Evolutionary conservation across 768 basidiomycete genomes (phyloP).

Genomic region (Kwoniella sp.): DNA sequence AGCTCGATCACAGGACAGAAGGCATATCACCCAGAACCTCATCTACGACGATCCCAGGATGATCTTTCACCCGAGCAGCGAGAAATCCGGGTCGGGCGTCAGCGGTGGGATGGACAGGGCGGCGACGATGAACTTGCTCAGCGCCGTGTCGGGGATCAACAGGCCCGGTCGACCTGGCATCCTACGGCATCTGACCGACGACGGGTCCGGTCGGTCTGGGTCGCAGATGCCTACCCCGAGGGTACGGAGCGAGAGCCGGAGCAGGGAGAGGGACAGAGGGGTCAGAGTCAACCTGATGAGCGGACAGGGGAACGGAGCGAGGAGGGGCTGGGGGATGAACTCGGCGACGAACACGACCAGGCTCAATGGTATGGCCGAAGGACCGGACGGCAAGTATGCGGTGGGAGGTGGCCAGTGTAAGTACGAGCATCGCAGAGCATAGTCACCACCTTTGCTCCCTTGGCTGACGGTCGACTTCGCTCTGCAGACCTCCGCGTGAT

Average conservation of each 20-base stretch:
- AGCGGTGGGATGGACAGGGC: no score
- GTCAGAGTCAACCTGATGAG: slow-evolving; percentile 26
- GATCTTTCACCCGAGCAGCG: slow-evolving; percentile 14
- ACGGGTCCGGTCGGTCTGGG: slow-evolving; percentile 12
- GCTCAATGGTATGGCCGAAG: slow-evolving; percentile 38
- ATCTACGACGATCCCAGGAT: slow-evolving; percentile 37
- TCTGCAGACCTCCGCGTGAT: slow-evolving; percentile 36
- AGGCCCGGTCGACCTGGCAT: slow-evolving; percentile 23
- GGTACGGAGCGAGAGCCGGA: slow-evolving; percentile 5
- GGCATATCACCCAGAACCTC: slow-evolving; percentile 12
- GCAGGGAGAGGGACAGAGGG: slow-evolving; percentile 18
- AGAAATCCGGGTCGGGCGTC: no score
- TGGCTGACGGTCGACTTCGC: background rate
- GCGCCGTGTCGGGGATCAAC: slow-evolving; percentile 6
- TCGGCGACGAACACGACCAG: slow-evolving; percentile 11
- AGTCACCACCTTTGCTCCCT: no score
- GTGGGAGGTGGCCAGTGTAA: slow-evolving; percentile 44
- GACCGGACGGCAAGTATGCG: slow-evolving; percentile 38
- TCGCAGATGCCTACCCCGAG: slow-evolving; percentile 12
- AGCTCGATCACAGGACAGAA: background rate
- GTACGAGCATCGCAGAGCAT: background rate
- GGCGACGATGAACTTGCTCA: no score
- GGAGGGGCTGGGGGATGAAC: slow-evolving; percentile 22
- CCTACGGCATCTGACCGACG: slow-evolving; percentile 24
- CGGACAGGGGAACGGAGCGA: background rate